These are phyloP conservation scores for Theobroma cacao DNA, from an alignment of 345 rosid species.

Conservation along the genomic window DNA sequence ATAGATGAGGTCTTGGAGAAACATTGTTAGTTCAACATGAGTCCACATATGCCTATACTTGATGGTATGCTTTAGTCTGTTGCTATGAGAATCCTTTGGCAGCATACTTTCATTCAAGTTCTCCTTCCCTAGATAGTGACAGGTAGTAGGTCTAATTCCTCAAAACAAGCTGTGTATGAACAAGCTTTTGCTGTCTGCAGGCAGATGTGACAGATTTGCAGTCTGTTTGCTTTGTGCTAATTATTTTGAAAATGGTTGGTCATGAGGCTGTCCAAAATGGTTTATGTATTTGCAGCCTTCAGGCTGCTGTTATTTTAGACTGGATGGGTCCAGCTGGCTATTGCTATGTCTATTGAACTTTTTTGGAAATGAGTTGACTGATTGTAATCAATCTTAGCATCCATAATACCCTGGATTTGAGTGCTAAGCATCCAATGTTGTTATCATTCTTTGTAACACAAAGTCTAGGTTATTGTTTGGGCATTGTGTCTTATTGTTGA, in stretches of 20 bases:
- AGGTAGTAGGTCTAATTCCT: no score
- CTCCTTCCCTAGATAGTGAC: no score
- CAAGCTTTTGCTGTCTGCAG: no score
- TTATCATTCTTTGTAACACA: background rate
- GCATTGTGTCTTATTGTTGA: conserved; percentile 7
- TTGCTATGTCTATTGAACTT: background rate
- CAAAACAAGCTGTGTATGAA: no score
- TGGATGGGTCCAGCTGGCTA: no score
- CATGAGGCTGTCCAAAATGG: no score
- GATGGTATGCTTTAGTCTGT: background rate
- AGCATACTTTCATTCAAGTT: no score
- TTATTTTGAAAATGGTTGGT: no score
- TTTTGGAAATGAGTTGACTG: background rate
- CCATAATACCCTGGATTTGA: background rate
- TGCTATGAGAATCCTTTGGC: background rate
- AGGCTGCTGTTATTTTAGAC: no score
- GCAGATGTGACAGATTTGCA: no score
- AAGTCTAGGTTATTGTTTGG: background rate
- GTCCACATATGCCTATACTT: background rate
- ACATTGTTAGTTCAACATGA: background rate
- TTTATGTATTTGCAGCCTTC: no score
- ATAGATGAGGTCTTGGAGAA: conserved; percentile 12
- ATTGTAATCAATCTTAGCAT: background rate
- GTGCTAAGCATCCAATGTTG: background rate
- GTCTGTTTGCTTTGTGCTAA: no score